Conservation (phyloP, 768 basidiomycete genomes). For the Boletus tomentosulus region DNA sequence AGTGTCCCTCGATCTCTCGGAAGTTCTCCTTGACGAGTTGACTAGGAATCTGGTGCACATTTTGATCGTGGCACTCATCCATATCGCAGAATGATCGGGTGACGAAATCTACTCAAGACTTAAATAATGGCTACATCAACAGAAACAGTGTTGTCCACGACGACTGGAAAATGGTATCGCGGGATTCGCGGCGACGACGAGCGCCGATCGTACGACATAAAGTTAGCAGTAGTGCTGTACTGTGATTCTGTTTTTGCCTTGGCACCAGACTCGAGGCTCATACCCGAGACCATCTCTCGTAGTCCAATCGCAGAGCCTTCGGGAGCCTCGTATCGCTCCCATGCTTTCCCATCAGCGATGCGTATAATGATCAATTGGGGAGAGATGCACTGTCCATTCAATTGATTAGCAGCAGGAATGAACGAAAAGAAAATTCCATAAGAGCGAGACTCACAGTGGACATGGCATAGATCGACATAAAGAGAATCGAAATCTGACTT, state of each 20-base stretch:
- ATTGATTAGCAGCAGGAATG: neutral
- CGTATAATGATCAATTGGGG: neutral
- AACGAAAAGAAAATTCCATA: neutral
- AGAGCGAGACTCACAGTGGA: conserved; percentile 5
- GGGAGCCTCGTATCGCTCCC: neutral
- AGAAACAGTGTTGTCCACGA: no score
- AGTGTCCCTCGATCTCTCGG: no score
- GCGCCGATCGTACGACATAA: neutral
- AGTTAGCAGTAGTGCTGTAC: neutral
- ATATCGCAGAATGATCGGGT: no score
- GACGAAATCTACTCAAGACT: no score
- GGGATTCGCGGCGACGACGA: no score
- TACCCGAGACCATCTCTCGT: neutral
- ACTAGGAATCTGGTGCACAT: no score
- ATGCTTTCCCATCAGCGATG: neutral
- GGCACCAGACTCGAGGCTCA: neutral
- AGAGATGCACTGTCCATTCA: conserved; percentile 1
- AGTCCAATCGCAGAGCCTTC: neutral
- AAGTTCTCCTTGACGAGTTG: no score
- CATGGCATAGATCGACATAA: conserved; percentile 4
- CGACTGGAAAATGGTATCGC: no score
- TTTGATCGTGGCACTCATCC: no score
- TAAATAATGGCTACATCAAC: no score
- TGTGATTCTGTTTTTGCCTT: neutral
- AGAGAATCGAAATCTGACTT: conserved; percentile 2